Base-by-base conservation (phyloP, 768 basidiomycete species). In the Boletus rubescentipes region DNA sequence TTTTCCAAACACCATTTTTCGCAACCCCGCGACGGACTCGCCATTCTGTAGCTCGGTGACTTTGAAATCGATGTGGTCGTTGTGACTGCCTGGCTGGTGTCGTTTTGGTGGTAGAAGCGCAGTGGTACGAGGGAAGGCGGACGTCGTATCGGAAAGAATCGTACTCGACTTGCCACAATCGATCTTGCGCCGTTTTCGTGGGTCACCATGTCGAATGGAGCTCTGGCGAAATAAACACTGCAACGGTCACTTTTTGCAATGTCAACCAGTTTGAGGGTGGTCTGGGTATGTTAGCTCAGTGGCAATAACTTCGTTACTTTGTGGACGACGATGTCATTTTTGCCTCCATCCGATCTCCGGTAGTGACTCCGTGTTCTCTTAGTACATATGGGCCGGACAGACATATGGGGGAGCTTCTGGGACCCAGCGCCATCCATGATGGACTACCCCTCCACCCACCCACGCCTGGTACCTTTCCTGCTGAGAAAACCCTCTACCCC, bases 251-350 rank as follows among this genome's bases (percentile, higher is more conserved):
- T 69, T 82, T 80, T 59, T 79, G 75, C 40, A 86, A 63, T 1
- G 78, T 74, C 15, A 81, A 61, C 85, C 85, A 86, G 63, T 86
- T 65, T 20, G 81, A 78, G 11, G 83, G n/a, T n/a, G n/a, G n/a
- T n/a, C n/a, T n/a, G n/a, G n/a, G n/a, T n/a, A n/a, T n/a, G n/a
- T n/a, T n/a, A n/a, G 56, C 65, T 31, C 48, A 47, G 47, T 29
- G 44, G 37, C 38, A 36, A n/a, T n/a, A n/a, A n/a, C n/a, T n/a
- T n/a, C n/a, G n/a, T n/a, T n/a, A n/a, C n/a, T n/a, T n/a, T n/a
- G n/a, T n/a, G n/a, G n/a, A n/a, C n/a, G n/a, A n/a, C n/a, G n/a
- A n/a, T n/a, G 59, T 36, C 58, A 61, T 61, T 12, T 30, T 37
- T 50, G 39, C n/a, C n/a, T n/a, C n/a, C 23, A 11, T 51, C 50